These are phyloP conservation scores for Microcyclospora pomicola DNA, from an alignment of 2,329 filamentous ascomycete species.

Conservation along the genomic window DNA sequence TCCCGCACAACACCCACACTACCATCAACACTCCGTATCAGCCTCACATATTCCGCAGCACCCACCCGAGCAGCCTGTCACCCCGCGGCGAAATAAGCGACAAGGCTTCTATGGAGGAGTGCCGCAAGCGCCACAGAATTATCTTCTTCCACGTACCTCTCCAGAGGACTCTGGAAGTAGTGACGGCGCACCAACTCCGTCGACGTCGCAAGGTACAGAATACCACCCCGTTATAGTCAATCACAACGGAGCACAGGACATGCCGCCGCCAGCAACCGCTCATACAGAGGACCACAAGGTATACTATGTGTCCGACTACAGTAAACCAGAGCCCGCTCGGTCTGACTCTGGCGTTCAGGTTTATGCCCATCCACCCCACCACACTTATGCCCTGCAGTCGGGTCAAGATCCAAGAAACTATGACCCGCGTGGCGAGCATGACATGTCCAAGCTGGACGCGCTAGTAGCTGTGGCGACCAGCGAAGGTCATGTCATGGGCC, in stretches of 20 bases:
- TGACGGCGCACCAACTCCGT: constrained; percentile 41
- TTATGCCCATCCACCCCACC: constrained; percentile 7
- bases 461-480: constrained; percentile 52
- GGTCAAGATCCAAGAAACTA: constrained; percentile 18
- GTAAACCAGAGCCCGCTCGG: constrained; percentile 8
- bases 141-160: constrained; percentile 33
- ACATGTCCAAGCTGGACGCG: constrained; percentile 46
- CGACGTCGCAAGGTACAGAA: constrained; percentile 35
- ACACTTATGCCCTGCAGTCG: constrained; percentile 21
- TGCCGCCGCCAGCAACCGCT: constrained; percentile 23
- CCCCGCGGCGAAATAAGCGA: constrained; percentile 48
- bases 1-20: constrained; percentile 11
- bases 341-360: constrained; percentile 23
- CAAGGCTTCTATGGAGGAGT: constrained; percentile 60
- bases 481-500: constrained; percentile 30
- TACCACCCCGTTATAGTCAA: constrained; percentile 40
- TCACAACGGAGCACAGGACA: constrained; percentile 31
- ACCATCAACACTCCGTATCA: constrained; percentile 23
- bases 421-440: constrained; percentile 22
- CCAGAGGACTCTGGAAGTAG: constrained; percentile 43
- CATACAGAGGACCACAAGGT: constrained; percentile 29
- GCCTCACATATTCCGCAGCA: neutral
- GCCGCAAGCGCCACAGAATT: constrained; percentile 8
- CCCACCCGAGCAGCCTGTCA: constrained; percentile 28
- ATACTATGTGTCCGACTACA: constrained; percentile 6